These are phyloP conservation scores for Fomitopsis pulvina DNA, from an alignment of 768 basidiomycete species.

Conservation along the genomic window DNA sequence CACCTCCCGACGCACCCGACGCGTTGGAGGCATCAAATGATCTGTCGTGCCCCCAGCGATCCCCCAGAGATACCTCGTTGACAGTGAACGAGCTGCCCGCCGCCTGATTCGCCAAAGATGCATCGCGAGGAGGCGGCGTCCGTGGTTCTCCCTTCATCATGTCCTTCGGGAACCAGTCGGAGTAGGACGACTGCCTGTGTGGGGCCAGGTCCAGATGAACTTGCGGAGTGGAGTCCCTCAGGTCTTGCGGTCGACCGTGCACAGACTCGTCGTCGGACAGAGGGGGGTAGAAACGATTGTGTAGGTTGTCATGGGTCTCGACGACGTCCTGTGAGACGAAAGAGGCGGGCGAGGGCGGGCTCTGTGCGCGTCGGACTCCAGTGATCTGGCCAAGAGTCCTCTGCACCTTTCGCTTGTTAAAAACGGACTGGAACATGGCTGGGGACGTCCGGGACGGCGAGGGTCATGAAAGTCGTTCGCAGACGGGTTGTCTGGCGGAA, in stretches of 20 bases:
- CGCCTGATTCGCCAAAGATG: conserved; percentile 11
- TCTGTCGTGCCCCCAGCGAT: not conserved
- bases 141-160: conserved; percentile 12
- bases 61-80: not conserved
- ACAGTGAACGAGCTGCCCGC: not conserved
- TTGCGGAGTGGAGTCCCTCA: conserved; percentile 7
- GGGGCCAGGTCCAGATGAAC: conserved; percentile 18
- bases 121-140: conserved; percentile 17
- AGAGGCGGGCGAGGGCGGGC: conserved; percentile 22
- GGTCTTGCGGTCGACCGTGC: not conserved
- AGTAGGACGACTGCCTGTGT: conserved; percentile 10
- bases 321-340: conserved; percentile 19
- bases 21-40: not conserved
- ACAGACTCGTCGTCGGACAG: conserved; percentile 2
- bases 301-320: conserved; percentile 17
- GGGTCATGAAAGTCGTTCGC: not conserved
- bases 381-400: conserved; percentile 15
- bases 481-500: not conserved
- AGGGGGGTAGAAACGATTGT: conserved; percentile 5
- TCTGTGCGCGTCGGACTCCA: conserved; percentile 12
- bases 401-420: conserved; percentile 17
- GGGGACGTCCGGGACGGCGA: not conserved
- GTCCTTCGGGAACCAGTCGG: conserved; percentile 19
- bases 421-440: conserved; percentile 19
- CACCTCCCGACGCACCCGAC: not conserved